Evolutionary conservation across 768 basidiomycete species (phyloP), one percentile per base, ranked within the genome.

Genomic region (Mrakia blollopis): DNA sequence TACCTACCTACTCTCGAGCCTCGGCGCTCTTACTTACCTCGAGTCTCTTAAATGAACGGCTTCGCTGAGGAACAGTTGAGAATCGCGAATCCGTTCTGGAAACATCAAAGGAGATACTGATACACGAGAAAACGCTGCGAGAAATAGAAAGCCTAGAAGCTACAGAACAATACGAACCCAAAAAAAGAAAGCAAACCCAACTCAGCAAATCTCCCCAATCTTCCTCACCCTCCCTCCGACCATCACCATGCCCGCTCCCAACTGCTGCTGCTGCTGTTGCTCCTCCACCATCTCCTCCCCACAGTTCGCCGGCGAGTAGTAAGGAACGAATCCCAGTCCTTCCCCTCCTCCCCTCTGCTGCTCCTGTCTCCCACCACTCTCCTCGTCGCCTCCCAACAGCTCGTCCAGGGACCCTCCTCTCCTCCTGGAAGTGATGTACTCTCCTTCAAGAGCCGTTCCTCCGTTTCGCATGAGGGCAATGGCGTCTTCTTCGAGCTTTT

Each of bases 401-500:
- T 68, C 65, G 18, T 68, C 65, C 21, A 68, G 23, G 7, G 39
- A 39, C 21, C 65, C 65, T 68, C 65, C 65, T 39, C 37, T 3
- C 39, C 65, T 37, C 35, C 65, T 37, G 39, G 21, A 23, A 10
- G 37, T 39, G 35, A 68, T 35, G 18, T 11, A 68, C 65, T 68
- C 65, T 35, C 35, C 65, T 3, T 25, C 39, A 7, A 25, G 65
- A 23, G 18, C 37, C 11, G 18, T 23, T 37, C 35, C 65, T 39
- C 35, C 35, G 37, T 68, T 68, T 4, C 65, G 65, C 65, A 68
- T 68, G 18, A 68, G 65, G 6, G 65, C 65, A 8, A 68, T 68
- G 5, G 65, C 35, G 25, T 68, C 65, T 7, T 35, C 65, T 14
- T 68, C 35, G 18, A 68, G 65, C 7, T 35, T 68, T 25, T 35